Base-by-base conservation (phyloP, 331 rosid genomes). In the Quercus phellos region DNA sequence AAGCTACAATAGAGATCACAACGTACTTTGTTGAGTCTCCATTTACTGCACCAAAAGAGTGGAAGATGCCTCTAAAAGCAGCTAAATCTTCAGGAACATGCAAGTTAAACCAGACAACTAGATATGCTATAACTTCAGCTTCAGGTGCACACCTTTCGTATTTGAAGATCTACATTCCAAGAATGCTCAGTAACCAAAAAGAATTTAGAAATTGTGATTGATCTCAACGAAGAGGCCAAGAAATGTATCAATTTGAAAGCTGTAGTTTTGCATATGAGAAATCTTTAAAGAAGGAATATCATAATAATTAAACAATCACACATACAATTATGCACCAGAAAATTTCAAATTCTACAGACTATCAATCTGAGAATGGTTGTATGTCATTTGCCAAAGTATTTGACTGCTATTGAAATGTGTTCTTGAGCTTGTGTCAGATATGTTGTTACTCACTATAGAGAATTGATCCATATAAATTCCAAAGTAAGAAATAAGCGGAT, bases 401-500 rank as follows among this genome's bases (percentile, higher is more conserved):
- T 76, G 90, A 83, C 82, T 88, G 69, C 85, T 82, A 79, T 87
- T 91, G 88, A 79, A 68, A 77, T 27, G 32, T n/a, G 55, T 35
- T 27, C 21, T 73, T 16, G 77, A 63, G 59, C 55, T 74, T 77
- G 82, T 59, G 77, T 80, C 73, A 69, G 77, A 24, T 29, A 54
- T 17, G 66, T 77, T n/a, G 60, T 77, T 66, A 4, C 82, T 78
- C 76, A 78, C 72, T 73, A 51, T 55, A 55, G 98, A 86, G 82
- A 82, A 77, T 1, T 66, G 77, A 82, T 94, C 98, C 83, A 86
- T 55, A 77, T 87, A 84, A 59, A 94, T 78, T 67, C 97, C 96
- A 4, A 94, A 71, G 79, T 82, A 81, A 30, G 93, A 86, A 79
- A 91, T 83, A 75, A 92, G 86, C 0, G 99, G 99, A 5, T 92